These are phyloP conservation scores for Neoscytalidium dimidiatum DNA, from an alignment of 2,329 filamentous ascomycete species.

Conservation along the genomic window DNA sequence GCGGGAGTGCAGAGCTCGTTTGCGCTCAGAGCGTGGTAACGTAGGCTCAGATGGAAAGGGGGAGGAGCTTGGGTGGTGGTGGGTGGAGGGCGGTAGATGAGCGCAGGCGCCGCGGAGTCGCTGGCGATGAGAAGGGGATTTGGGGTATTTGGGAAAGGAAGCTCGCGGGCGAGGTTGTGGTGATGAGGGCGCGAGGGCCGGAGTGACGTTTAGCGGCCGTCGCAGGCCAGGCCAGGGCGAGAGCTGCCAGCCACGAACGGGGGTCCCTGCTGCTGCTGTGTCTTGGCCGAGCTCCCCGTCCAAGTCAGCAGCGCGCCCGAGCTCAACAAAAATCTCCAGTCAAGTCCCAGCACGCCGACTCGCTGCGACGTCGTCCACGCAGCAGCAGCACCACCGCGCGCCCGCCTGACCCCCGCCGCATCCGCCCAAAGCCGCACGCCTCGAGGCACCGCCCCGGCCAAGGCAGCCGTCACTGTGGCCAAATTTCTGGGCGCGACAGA, in stretches of 20 bases:
- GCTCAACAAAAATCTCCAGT: conserved; percentile 9
- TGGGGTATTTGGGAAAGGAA: background rate
- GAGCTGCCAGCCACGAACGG: conserved; percentile 6
- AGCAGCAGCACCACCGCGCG: background rate
- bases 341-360: background rate
- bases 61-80: background rate
- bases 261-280: background rate
- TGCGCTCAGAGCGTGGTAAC: conserved; percentile 6
- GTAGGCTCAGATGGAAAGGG: background rate
- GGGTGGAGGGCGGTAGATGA: background rate
- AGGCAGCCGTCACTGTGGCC: conserved; percentile 2
- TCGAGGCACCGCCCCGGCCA: background rate
- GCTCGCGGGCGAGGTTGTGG: conserved; percentile 4
- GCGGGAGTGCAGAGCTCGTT: conserved; percentile 13
- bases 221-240: background rate
- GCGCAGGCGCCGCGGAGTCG: background rate
- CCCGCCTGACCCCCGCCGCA: background rate
- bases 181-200: background rate
- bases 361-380: background rate
- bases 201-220: conserved; percentile 11
- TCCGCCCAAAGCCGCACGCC: background rate
- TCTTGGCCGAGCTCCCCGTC: background rate
- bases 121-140: background rate
- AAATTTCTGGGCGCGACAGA: background rate
- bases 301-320: background rate